Percentiles rank a stretch among this genome's conserved stretches.
These are phyloP conservation scores for Tieghemiomyces parasiticus DNA, from an alignment of 192 early-diverging fungal genomes.

Conservation along the genomic window DNA sequence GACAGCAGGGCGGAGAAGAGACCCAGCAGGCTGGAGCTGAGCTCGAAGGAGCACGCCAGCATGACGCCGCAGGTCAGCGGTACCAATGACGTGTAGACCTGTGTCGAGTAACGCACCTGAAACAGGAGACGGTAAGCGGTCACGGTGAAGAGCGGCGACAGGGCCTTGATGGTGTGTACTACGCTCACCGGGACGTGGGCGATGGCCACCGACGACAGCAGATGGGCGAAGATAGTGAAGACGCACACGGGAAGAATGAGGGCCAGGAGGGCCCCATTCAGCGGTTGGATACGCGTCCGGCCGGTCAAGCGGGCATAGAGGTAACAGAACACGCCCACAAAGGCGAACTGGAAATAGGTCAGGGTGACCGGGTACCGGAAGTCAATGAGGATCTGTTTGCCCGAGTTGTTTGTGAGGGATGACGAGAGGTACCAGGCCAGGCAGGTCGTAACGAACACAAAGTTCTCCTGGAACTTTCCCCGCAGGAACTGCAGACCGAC, in stretches of 20 bases:
- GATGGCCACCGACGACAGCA: conserved; percentile 64
- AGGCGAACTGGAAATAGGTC: conserved; percentile 68
- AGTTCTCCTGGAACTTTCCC: conserved; percentile 17
- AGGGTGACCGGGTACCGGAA: conserved; percentile 72
- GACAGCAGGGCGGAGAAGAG: conserved; percentile 59
- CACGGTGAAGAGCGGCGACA: conserved; percentile 81
- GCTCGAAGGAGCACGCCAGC: conserved; percentile 61
- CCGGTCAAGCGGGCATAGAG: conserved; percentile 23
- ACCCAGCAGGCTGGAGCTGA: conserved; percentile 54
- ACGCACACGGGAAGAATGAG: conserved; percentile 54
- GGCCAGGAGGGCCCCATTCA: conserved; percentile 32
- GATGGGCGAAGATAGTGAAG: conserved; percentile 77
- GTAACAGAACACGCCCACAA: conserved; percentile 52
- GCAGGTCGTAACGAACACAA: conserved; percentile 48
- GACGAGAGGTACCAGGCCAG: conserved; percentile 69
- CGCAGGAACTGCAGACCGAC: neutral
- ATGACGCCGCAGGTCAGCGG: conserved; percentile 80
- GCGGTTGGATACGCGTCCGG: conserved; percentile 32
- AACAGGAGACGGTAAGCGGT: conserved; percentile 56
- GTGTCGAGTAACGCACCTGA: conserved; percentile 42
- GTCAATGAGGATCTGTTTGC: conserved; percentile 60
- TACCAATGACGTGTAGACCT: conserved; percentile 61
- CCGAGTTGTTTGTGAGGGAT: conserved; percentile 69
- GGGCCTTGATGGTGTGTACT: conserved; percentile 82
- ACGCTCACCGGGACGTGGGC: conserved; percentile 64